Evolutionary conservation across 176 grass and related monocot genomes (phyloP).

Genomic region (Thalia dealbata): DNA sequence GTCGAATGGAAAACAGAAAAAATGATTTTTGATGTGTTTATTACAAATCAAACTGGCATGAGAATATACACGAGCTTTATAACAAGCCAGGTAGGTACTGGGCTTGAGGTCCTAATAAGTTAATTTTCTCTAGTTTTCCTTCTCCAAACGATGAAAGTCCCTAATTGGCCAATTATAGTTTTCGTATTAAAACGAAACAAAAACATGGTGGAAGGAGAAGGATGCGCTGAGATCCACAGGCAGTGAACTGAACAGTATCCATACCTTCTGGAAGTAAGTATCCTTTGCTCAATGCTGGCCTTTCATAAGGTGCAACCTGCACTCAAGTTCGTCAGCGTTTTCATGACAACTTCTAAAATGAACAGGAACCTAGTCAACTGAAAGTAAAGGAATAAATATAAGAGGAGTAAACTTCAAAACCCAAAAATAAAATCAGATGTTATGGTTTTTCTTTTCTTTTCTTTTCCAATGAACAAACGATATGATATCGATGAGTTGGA

Average conservation of each 20-base stretch:
- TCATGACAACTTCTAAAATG: not conserved
- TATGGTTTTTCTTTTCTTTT: too few species aligned
- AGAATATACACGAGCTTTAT: not conserved
- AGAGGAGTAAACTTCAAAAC: not conserved
- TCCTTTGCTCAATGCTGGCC: conserved; percentile 59
- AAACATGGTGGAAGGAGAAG: not conserved
- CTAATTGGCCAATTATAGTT: not conserved
- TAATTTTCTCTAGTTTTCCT: not conserved
- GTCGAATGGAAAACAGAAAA: not conserved
- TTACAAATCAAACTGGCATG: not conserved
- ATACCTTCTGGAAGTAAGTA: conserved; percentile 45
- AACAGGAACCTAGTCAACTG: not conserved
- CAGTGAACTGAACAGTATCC: too few species aligned
- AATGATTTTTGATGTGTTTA: not conserved
- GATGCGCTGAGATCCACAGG: too few species aligned
- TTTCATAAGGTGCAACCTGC: conserved; percentile 68
- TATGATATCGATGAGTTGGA: not conserved
- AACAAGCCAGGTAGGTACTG: not conserved
- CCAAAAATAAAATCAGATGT: too few species aligned
- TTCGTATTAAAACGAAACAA: too few species aligned
- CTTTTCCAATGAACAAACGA: too few species aligned
- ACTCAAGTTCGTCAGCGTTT: not conserved
- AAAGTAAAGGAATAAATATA: not conserved
- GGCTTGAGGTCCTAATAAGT: not conserved
- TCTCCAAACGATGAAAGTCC: not conserved